These are phyloP conservation scores for Helicostylum pulchrum DNA, from an alignment of 192 early-diverging fungal genomes.

Conservation along the genomic window DNA sequence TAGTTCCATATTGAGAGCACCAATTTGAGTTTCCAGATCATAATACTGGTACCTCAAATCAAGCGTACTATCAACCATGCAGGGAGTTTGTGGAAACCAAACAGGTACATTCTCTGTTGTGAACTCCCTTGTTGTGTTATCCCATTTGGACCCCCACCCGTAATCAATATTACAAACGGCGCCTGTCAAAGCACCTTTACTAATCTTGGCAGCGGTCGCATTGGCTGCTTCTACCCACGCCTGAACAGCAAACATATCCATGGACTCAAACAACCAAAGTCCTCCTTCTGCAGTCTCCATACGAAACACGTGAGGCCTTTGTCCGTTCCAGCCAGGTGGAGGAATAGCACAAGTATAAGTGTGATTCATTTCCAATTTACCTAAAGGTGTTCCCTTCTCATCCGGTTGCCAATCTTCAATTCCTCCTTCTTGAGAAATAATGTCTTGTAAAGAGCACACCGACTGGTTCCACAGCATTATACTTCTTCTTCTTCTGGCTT, in stretches of 20 bases:
- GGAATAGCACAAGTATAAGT: neutral
- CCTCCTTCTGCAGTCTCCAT: conserved; percentile 7
- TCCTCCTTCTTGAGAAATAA: neutral
- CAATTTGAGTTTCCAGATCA: conserved; percentile 6
- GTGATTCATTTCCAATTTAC: conserved; percentile 1
- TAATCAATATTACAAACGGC: conserved; percentile 11
- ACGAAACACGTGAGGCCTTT: conserved; percentile 9
- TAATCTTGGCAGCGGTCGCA: neutral
- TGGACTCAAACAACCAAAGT: conserved; percentile 8
- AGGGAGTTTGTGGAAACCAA: conserved; percentile 3
- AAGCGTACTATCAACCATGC: conserved; percentile 1
- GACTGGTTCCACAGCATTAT: conserved; percentile 6
- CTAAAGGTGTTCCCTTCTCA: neutral
- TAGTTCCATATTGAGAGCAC: neutral
- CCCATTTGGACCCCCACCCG: conserved; percentile 8
- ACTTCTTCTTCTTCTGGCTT: conserved; percentile 7
- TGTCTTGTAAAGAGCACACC: neutral
- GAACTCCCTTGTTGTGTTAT: neutral
- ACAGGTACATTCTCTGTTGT: neutral
- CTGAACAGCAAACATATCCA: conserved; percentile 13
- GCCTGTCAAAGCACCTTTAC: conserved; percentile 6
- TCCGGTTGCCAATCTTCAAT: conserved; percentile 2
- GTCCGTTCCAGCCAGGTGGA: conserved; percentile 4
- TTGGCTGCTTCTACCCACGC: conserved; percentile 7
- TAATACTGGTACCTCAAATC: neutral